Evolutionary conservation across 208 protist genomes (phyloP).

Genomic region (Tritrichomonas musculus): DNA sequence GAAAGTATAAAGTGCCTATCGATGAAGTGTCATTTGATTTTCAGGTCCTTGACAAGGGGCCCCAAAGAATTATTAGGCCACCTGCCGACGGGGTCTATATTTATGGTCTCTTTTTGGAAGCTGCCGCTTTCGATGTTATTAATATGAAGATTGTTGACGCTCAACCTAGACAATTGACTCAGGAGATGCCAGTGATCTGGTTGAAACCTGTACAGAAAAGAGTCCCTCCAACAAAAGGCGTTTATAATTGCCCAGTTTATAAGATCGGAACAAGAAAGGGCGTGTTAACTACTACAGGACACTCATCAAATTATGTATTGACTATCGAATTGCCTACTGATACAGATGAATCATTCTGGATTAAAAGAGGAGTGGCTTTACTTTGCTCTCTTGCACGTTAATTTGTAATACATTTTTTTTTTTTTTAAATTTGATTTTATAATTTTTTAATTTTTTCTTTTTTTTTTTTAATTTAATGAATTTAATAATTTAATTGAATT

Average conservation of each 20-base stretch:
- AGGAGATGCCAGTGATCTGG: slow-evolving; percentile 56
- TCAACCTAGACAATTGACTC: slow-evolving; percentile 43
- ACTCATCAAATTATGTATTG: slow-evolving; percentile 91
- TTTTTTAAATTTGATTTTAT: not conserved
- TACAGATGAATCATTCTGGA: slow-evolving; percentile 55
- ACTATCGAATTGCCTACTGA: slow-evolving; percentile 67
- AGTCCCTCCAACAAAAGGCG: slow-evolving; percentile 14
- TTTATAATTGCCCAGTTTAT: slow-evolving; percentile 63
- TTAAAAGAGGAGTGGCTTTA: slow-evolving; percentile 43
- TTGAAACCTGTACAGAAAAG: slow-evolving; percentile 42
- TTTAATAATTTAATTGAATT: too few species aligned
- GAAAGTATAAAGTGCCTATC: slow-evolving; percentile 50
- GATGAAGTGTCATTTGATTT: slow-evolving; percentile 52
- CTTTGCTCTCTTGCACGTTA: slow-evolving; percentile 24
- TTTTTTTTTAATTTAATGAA: too few species aligned
- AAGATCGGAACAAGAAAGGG: slow-evolving; percentile 63
- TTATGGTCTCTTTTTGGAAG: slow-evolving; percentile 53
- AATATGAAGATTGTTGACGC: slow-evolving; percentile 36
- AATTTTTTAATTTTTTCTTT: too few species aligned
- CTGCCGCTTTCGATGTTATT: slow-evolving; percentile 41
- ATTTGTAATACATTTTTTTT: not conserved
- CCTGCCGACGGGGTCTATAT: slow-evolving; percentile 52
- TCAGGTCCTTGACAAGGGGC: slow-evolving; percentile 38
- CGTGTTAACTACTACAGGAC: slow-evolving; percentile 85
- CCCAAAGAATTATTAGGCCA: not conserved